Evolutionary conservation across 352 stramenopile species (phyloP), one percentile per base, ranked within the genome.

Genomic region (Globisporangium apiculatum): DNA sequence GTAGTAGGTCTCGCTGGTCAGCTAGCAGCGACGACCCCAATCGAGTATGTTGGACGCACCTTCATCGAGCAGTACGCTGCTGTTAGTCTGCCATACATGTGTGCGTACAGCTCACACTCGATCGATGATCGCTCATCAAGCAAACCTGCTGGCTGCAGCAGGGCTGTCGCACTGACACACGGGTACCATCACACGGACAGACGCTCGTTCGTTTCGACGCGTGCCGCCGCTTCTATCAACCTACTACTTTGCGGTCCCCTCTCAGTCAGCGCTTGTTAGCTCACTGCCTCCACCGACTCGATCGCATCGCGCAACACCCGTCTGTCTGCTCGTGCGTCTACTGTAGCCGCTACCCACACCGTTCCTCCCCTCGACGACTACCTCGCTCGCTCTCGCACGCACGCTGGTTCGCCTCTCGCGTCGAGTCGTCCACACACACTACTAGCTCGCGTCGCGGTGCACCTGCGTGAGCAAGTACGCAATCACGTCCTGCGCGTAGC

Each of bases 401-500:
- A 45, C 41, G 41, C 8, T 10, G 9, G 6, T 12, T 45, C 7
- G 41, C 24, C 24, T 31, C 24, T 31, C 24, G 24, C 24, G 24
- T 31, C 24, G 41, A 15, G 41, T 45, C 41, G 0, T 14, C 8
- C 9, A 45, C 8, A 45, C 8, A 5, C 41, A 45, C 7, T 45
- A 10, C 66, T 79, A 91, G 67, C 79, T 91, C 64, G 7, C 37
- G n/a, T 91, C 81, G 53, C 71, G 69, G 69, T 91, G 85, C 8
- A 88, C 76, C 70, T 92, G 79, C 64, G 79, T 87, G 61, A 94
- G 72, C 79, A 95, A 85, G 79, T 91, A 93, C 51, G 80, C 86
- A 49, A 93, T 89, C 55, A 95, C 83, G 61, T 95, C 86, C 68
- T 93, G 81, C 35, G 83, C 80, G 57, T 95, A 95, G 69, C 86